These are phyloP conservation scores for Colletotrichum paranaense DNA, from an alignment of 2,329 filamentous ascomycete species.

Conservation along the genomic window DNA sequence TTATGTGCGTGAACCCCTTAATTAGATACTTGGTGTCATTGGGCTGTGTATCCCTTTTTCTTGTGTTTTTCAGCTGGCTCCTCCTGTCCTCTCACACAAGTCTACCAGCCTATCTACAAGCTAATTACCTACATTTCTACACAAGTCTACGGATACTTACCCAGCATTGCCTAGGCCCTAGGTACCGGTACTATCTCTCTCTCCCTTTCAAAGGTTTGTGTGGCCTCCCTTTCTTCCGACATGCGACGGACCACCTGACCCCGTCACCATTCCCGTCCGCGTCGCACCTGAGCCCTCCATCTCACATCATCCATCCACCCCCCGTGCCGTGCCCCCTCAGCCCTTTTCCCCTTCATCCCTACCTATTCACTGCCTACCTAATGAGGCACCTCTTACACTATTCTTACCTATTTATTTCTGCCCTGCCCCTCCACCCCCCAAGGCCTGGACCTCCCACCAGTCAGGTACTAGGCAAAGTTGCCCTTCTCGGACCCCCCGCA, in stretches of 20 bases:
- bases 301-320: neutral
- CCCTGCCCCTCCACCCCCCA: neutral
- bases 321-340: neutral
- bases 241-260: constrained; percentile 10
- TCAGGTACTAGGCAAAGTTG: no score
- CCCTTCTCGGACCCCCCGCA: neutral
- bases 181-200: neutral
- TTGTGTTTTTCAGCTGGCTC: no score
- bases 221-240: neutral
- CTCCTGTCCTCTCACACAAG: neutral
- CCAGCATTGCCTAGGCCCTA: no score
- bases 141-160: no score
- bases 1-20: neutral
- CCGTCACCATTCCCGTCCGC: constrained; percentile 12
- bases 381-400: neutral
- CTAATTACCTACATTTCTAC: no score
- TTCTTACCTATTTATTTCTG: neutral
- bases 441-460: no score
- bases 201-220: neutral
- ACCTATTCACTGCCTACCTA: no score
- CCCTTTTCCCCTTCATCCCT: neutral
- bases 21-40: neutral
- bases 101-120: neutral
- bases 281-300: neutral
- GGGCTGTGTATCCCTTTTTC: no score